Conservation (phyloP, 768 basidiomycete species). For the Calvatia gigantea region DNA sequence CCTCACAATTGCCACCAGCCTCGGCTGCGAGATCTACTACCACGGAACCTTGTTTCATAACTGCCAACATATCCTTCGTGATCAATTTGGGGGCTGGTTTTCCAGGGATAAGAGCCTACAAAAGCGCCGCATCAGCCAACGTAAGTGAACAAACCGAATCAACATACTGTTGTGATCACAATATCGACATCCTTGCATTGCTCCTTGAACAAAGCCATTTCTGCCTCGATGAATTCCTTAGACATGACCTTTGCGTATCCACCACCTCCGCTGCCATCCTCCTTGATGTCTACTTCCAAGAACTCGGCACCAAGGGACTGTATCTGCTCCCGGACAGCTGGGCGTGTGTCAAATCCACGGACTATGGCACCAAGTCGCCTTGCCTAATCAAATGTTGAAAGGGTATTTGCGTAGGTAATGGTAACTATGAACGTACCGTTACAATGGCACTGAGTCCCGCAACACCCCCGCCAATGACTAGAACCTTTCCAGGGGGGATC, state of each 20-base stretch:
- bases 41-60: conserved; percentile 92
- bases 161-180: conserved; percentile 72
- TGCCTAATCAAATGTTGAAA: conserved; percentile 47
- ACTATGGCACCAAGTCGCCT: conserved; percentile 84
- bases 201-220: conserved; percentile 85
- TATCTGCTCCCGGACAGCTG: conserved; percentile 85
- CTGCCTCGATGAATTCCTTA: conserved; percentile 84
- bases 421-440: conserved; percentile 42
- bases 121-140: neutral
- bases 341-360: conserved; percentile 82
- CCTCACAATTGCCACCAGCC: conserved; percentile 87
- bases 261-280: conserved; percentile 79
- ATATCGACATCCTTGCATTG: conserved; percentile 91
- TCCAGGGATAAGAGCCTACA: conserved; percentile 78
- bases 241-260: conserved; percentile 92
- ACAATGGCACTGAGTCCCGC: conserved; percentile 87
- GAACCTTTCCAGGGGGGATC: conserved; percentile 84
- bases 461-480: conserved; percentile 87
- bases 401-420: neutral
- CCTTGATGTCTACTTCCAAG: conserved; percentile 74
- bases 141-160: neutral
- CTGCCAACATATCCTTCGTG: conserved; percentile 79
- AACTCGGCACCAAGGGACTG: conserved; percentile 90
- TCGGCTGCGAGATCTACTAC: conserved; percentile 87
- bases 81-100: conserved; percentile 85